Evolutionary conservation across 2,329 filamentous ascomycete genomes (phyloP), one percentile per base, ranked within the genome.

Genomic region (Pseudogymnoascus sp.): DNA sequence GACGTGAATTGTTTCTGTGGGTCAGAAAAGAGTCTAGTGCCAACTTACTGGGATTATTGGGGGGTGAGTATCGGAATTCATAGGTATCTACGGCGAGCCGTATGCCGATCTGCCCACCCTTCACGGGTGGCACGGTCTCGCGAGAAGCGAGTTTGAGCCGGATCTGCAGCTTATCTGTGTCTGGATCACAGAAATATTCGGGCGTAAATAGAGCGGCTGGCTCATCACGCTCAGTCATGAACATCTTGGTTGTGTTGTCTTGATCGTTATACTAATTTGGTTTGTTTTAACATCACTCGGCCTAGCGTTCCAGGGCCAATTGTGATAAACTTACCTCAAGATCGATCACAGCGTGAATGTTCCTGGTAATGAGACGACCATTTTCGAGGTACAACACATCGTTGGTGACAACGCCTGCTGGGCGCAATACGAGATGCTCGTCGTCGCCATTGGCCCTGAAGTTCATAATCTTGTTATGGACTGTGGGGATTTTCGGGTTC

Each of bases 181-280:
- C 74, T 1, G 74, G 72, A 63, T 78, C 72, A 66, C 77, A 78
- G 31, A 72, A 74, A 63, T 77, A 76, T 5, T 68, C 68, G n/a
- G 74, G 72, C 39, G 74, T 67, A 60, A 75, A 78, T 60, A 75
- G 65, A 17, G 76, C 77, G 10, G 72, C 70, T 1, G 76, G 75
- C 29, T 59, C 29, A 60, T 72, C 72, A 1, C 77, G 74, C 29
- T 76, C 71, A 2, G 77, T 78, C 74, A 78, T 77, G 69, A 79
- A 79, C 66, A 78, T 72, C 68, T 79, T 79, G 40, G 76, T 79
- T 2, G 77, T 79, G 65, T 79, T 76, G 65, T 79, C 76, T 31
- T 71, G 68, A n/a, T 67, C 66, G 21, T 74, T 72, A 63, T 77
- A 77, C 75, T 77, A 60, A 40, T 10, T 2, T 54, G 40, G 35